Percentiles rank a stretch among this genome's conserved stretches.
Evolutionary conservation across 129 eudicot species (phyloP).

Genomic region (Lonicera japonica): DNA sequence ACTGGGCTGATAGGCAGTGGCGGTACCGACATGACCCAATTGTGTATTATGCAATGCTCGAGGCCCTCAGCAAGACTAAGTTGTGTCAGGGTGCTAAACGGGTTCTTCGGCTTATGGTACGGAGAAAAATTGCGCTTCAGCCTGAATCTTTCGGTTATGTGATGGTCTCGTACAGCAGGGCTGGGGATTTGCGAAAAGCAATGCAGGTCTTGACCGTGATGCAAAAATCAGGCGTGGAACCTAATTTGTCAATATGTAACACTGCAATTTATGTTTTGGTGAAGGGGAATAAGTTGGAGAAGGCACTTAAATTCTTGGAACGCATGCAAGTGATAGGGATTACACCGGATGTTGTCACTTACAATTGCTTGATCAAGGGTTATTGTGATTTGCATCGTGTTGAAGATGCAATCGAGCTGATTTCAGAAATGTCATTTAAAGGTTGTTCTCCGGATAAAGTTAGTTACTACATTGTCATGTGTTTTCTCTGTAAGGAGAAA

Average conservation of each 20-base stretch:
- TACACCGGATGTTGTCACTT: slow-evolving; percentile 61
- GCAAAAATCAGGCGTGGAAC: slow-evolving; percentile 58
- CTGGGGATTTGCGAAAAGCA: slow-evolving; percentile 61
- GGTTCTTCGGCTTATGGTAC: slow-evolving; percentile 55
- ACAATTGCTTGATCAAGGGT: slow-evolving; percentile 86
- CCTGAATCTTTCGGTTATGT: slow-evolving; percentile 53
- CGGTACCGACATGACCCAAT: slow-evolving; percentile 65
- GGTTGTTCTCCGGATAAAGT: slow-evolving; percentile 82
- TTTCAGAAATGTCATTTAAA: slow-evolving; percentile 40
- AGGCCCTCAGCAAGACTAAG: slow-evolving; percentile 64
- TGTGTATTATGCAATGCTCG: slow-evolving; percentile 70
- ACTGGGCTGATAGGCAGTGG: slow-evolving; percentile 87
- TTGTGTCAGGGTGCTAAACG: slow-evolving; percentile 75
- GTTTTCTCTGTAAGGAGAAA: slow-evolving; percentile 55
- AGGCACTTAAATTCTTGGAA: slow-evolving; percentile 59
- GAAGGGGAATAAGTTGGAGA: slow-evolving; percentile 50
- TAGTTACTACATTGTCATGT: slow-evolving; percentile 70
- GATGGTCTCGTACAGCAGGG: slow-evolving; percentile 79
- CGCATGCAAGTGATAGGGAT: slow-evolving; percentile 61
- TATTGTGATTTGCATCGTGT: slow-evolving; percentile 54
- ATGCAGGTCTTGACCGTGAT: slow-evolving; percentile 54
- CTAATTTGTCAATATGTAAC: slow-evolving; percentile 53
- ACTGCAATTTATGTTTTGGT: slow-evolving; percentile 66
- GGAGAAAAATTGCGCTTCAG: slow-evolving; percentile 38
- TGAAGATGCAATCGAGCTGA: slow-evolving; percentile 54